A percentile compares a stretch with the other conserved stretches of the same genome.
These are phyloP conservation scores for Neurospora sp. DNA, from an alignment of 495 filamentous ascomycete genomes.

Conservation along the genomic window DNA sequence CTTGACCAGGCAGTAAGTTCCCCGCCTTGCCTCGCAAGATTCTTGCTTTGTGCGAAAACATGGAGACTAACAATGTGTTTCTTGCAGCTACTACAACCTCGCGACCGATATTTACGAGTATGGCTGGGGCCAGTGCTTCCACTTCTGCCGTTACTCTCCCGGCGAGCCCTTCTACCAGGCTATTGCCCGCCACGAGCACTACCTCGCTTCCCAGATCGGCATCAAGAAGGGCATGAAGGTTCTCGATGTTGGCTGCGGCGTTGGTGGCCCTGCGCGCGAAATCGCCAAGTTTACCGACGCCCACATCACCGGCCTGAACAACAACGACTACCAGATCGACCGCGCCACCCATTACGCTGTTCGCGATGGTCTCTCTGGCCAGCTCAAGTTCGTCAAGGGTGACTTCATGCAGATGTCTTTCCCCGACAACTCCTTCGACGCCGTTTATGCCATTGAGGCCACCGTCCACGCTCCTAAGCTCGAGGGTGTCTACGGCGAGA, in stretches of 20 bases:
- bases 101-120: slow-evolving; percentile 97
- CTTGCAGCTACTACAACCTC: slow-evolving; percentile 91
- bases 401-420: slow-evolving; percentile 99
- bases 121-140: slow-evolving; percentile 90
- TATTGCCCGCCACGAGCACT: slow-evolving; percentile 96
- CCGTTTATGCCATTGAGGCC: slow-evolving; percentile 96
- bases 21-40: not conserved
- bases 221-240: slow-evolving; percentile 82
- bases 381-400: slow-evolving; percentile 86
- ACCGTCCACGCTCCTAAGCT: slow-evolving; percentile 92
- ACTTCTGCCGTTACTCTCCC: slow-evolving; percentile 92
- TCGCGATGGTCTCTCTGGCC: slow-evolving; percentile 69
- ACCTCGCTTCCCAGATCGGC: slow-evolving; percentile 84
- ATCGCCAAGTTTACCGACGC: slow-evolving; percentile 90
- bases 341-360: slow-evolving; percentile 78
- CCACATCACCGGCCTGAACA: slow-evolving; percentile 90
- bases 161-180: slow-evolving; percentile 87
- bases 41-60: not conserved
- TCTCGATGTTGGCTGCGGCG: slow-evolving; percentile 94
- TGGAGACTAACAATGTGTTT: slow-evolving; percentile 2
- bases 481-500: slow-evolving; percentile 90
- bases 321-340: slow-evolving; percentile 99
- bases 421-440: slow-evolving; percentile 83
- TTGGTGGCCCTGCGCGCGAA: slow-evolving; percentile 94
- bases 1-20: slow-evolving; percentile 78